Evolutionary conservation across 140 eudicot species (phyloP).

Genomic region (Senecio squalidus): DNA sequence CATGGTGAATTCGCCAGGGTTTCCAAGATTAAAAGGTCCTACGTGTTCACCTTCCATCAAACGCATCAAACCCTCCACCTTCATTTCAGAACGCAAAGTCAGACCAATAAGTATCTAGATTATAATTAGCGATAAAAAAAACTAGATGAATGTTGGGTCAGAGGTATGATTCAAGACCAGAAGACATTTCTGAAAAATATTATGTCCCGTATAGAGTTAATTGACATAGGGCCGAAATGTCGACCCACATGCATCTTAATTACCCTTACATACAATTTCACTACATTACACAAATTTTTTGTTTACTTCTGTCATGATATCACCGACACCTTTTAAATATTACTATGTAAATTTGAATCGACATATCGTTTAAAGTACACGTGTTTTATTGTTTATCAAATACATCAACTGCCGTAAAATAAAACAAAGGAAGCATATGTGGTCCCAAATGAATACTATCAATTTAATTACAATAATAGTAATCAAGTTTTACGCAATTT

Average conservation of each 20-base stretch:
- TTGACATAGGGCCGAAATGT: slow-evolving; percentile 12
- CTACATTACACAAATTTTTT: background rate
- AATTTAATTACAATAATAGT: slow-evolving; percentile 2
- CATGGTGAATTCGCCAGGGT: slow-evolving; percentile 99
- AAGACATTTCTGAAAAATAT: background rate
- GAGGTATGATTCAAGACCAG: no score
- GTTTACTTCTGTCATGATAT: background rate
- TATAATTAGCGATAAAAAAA: background rate
- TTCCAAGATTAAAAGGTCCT: slow-evolving; percentile 95
- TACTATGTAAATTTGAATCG: no score
- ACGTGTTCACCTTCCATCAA: slow-evolving; percentile 99
- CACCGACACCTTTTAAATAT: slow-evolving; percentile 12
- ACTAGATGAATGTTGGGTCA: background rate
- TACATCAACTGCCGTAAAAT: background rate
- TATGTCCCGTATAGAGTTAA: slow-evolving; percentile 5
- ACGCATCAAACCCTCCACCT: slow-evolving; percentile 98
- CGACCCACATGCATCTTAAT: slow-evolving; percentile 15
- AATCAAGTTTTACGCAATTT: background rate
- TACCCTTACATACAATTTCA: no score
- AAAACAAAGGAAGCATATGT: background rate
- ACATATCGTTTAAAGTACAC: no score
- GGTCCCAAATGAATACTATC: background rate
- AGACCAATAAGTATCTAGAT: slow-evolving; percentile 1
- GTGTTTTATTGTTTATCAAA: background rate
- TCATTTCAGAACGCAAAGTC: slow-evolving; percentile 2